Evolutionary conservation across 164 flowering plant species (phyloP), one percentile per base, ranked within the genome.

Genomic region (Vitis cinerea): DNA sequence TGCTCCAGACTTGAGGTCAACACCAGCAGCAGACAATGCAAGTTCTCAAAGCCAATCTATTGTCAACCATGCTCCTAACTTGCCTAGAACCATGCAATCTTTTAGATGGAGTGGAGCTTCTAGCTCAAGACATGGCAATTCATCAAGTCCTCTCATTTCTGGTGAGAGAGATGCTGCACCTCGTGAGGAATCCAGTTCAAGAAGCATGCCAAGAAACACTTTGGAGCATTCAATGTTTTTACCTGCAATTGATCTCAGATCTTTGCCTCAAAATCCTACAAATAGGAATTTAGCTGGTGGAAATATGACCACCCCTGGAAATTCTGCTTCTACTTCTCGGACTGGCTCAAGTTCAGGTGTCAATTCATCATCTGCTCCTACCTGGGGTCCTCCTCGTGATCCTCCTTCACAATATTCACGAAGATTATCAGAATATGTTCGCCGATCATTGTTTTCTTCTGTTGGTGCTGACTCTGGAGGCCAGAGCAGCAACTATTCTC

Each of bases 401-500:
- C 74, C 79, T 75, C 74, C 80, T 23, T 8, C 67, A 2, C 81
- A 69, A 29, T 69, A 77, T 75, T 74, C 82, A 5, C 72, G 83
- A 44, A 83, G 89, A 63, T 53, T 87, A 53, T 80, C 88, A 7
- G 91, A 89, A 78, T 68, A 73, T 72, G 83, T 82, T 60, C 86
- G 87, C 3, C 71, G 82, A 16, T 77, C 85, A 14, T 66, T 85
- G 69, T 67, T 83, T 67, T 29, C 86, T 29, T 70, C 87, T 54
- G 50, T 65, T 70, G 85, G 82, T 57, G 63, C 78, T 10, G 88
- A 81, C 10, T 16, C 80, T 71, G 88, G 82, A 62, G 77, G 77
- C 17, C 80, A 66, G 54, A 78, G 66, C 66, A 75, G 79, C 57
- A 73, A 51, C 64, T 49, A 69, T 29, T 60, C 77, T 65, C 69